These are phyloP conservation scores for Crithidia acanthocephali DNA, from an alignment of 208 protist genomes.

Conservation along the genomic window DNA sequence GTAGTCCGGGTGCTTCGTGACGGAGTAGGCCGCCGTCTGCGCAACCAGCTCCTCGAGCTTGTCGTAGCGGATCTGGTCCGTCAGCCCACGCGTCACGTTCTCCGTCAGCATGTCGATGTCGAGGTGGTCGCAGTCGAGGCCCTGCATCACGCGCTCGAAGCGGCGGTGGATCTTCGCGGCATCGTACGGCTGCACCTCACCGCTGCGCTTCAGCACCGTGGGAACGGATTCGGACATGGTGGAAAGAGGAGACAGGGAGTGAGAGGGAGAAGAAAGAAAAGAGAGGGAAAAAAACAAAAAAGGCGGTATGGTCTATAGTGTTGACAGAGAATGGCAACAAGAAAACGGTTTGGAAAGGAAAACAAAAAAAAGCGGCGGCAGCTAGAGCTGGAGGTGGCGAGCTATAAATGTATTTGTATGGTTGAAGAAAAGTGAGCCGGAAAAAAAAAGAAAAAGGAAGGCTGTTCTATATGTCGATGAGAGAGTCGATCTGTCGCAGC, in stretches of 20 bases:
- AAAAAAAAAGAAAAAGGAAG: too few species aligned
- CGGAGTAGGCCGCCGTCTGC: constrained; percentile 97
- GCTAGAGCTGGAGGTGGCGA: too few species aligned
- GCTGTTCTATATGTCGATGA: constrained; percentile 5
- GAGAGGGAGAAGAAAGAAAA: neutral
- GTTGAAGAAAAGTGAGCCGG: neutral
- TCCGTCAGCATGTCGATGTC: constrained; percentile 81
- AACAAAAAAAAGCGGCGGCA: too few species aligned
- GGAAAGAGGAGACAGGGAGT: neutral
- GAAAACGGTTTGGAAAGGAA: too few species aligned
- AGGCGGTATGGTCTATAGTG: too few species aligned
- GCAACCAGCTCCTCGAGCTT: constrained; percentile 96
- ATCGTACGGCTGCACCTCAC: constrained; percentile 58
- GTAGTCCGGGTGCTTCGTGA: constrained; percentile 98
- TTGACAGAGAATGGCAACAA: too few species aligned
- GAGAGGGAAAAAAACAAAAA: constrained; percentile 2
- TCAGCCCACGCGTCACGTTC: constrained; percentile 92
- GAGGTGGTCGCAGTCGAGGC: constrained; percentile 61
- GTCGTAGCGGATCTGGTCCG: constrained; percentile 84
- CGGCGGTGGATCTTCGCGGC: constrained; percentile 55
- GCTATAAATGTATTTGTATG: neutral
- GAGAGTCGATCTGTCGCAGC: neutral
- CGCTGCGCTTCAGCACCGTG: constrained; percentile 75
- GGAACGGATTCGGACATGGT: constrained; percentile 25
- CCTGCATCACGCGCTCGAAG: constrained; percentile 48